These are phyloP conservation scores for Xylaria sp. DNA, from an alignment of 2,329 filamentous ascomycete genomes.

Conservation along the genomic window DNA sequence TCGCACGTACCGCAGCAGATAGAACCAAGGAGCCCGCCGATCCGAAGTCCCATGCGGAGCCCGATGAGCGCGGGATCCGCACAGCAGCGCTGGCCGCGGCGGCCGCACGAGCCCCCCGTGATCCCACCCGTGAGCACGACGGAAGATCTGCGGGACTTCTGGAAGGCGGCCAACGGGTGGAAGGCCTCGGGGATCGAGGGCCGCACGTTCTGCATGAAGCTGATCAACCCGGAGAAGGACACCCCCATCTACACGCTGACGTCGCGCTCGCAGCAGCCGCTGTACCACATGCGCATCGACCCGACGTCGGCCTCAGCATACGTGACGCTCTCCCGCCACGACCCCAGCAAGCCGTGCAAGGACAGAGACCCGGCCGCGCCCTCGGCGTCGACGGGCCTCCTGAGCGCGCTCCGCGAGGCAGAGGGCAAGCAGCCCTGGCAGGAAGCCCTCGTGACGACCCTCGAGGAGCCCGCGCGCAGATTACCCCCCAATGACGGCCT, in stretches of 20 bases:
- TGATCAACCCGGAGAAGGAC: constrained; percentile 64
- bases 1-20: constrained; percentile 63
- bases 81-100: constrained; percentile 48
- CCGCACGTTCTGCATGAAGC: constrained; percentile 67
- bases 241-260: constrained; percentile 75
- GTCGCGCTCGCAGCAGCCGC: constrained; percentile 66
- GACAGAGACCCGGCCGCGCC: constrained; percentile 52
- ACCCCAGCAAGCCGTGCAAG: constrained; percentile 69
- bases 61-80: constrained; percentile 49
- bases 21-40: constrained; percentile 46
- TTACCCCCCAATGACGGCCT: constrained; percentile 70
- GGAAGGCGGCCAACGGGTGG: constrained; percentile 78
- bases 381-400: constrained; percentile 41
- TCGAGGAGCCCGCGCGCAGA: constrained; percentile 65
- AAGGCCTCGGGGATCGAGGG: constrained; percentile 69
- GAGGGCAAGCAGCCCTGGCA: constrained; percentile 63
- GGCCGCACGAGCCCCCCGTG: constrained; percentile 56
- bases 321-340: constrained; percentile 68
- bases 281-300: constrained; percentile 74
- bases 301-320: constrained; percentile 72
- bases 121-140: constrained; percentile 65
- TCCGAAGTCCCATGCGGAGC: constrained; percentile 49
- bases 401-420: constrained; percentile 51
- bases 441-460: constrained; percentile 67
- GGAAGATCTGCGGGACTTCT: constrained; percentile 72